Evolutionary conservation across 371 early-diverging fungal genomes (phyloP).

Genomic region (Syncephalastrum monosporum): DNA sequence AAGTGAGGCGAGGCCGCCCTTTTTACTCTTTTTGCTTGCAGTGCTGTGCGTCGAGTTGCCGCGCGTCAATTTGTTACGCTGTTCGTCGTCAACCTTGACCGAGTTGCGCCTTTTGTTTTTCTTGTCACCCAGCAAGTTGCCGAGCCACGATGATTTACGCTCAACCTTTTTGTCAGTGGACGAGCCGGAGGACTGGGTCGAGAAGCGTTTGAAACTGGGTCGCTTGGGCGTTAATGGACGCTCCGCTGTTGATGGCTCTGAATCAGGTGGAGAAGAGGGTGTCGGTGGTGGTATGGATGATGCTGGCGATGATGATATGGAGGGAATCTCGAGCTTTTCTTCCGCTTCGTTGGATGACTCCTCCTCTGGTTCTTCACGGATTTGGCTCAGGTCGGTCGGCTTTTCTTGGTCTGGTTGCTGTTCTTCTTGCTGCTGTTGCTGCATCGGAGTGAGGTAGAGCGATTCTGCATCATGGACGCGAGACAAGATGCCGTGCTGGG

Average conservation of each 20-base stretch:
- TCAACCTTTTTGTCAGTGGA: conserved; percentile 9
- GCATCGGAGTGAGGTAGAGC: conserved; percentile 24
- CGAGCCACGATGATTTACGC: conserved; percentile 28
- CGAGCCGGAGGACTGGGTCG: not conserved
- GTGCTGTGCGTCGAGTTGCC: conserved; percentile 2
- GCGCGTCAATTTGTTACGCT: conserved; percentile 9
- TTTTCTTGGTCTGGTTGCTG: conserved; percentile 16
- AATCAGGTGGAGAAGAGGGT: not conserved
- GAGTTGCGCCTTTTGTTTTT: conserved; percentile 13
- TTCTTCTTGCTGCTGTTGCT: conserved; percentile 7
- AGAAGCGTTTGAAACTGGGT: conserved; percentile 2
- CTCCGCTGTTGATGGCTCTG: not conserved
- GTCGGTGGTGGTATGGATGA: conserved; percentile 3
- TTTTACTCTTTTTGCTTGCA: not conserved
- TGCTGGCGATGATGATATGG: not conserved
- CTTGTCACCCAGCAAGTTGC: conserved; percentile 23
- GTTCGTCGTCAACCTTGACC: conserved; percentile 11
- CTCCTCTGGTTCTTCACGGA: too few species aligned
- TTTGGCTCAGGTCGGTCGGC: not conserved
- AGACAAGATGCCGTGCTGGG: conserved; percentile 39
- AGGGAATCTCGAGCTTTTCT: not conserved
- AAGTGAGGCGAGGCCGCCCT: conserved; percentile 25
- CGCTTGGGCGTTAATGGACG: not conserved
- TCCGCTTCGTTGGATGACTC: too few species aligned
- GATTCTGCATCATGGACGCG: conserved; percentile 28